Base-by-base conservation (phyloP, 2,329 filamentous ascomycete genomes). In the Paecilomyces variotii region DNA sequence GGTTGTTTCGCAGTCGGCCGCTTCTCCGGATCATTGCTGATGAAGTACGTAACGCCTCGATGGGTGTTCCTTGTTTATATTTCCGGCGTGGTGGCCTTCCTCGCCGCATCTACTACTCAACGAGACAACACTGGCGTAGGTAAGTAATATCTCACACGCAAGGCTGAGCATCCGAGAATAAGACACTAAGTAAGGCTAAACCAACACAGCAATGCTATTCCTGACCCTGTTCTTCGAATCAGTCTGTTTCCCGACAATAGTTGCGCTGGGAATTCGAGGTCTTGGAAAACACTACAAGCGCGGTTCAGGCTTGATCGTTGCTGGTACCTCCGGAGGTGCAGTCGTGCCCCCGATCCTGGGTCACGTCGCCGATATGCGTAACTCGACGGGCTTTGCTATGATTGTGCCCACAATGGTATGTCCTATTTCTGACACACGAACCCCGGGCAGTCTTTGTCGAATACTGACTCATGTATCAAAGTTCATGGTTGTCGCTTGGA, bases 211-310 rank as follows among this genome's bases (percentile, higher is more conserved):
- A 25, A 86, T 90, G 63, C 76, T 89, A 2, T 79, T 87, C 45
- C 66, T 92, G 28, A 88, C 89, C 62, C 87, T 90, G 63, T 90
- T 95, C 72, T 90, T 89, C 67, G 90, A 93, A 71, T 89, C 87
- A 0, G 90, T 91, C 56, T 84, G 90, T 65, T 96, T 90, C 79
- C 91, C 91, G 0, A 85, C 92, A 1, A 86, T 94, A 60, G 91
- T 91, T 64, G 86, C 89, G 2, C 81, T 94, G 11, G 89, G 88
- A 2, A 86, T 94, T 59, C 83, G 89, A 35, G 87, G 87, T 1
- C 79, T 90, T 4, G 88, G 88, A 4, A 82, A 84, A 50, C 86
- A 91, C 74, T 88, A 86, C 35, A 90, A 90, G 77, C 81, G 87
- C 58, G 88, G 88, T 1, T 85, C 84, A 2, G 61, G 61, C 2